Evolutionary conservation across 176 grass and related monocot species (phyloP), one percentile per base, ranked within the genome.

Genomic region (Oryza australiensis): DNA sequence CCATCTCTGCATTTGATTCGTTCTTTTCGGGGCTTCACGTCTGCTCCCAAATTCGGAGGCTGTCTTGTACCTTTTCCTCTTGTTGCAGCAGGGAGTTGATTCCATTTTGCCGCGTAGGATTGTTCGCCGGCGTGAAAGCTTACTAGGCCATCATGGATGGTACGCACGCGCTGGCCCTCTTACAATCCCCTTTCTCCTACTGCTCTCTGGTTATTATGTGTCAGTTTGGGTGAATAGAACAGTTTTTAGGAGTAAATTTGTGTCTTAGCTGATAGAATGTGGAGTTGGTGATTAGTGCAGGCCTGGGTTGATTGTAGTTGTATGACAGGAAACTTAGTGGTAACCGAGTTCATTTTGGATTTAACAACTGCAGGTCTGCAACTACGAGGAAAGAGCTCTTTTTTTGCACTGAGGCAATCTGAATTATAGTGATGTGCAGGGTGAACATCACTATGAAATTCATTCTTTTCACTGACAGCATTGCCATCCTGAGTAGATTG

Each of bases 61-160:
- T 37, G 48, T 16, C 4, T 53, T 53, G 15, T 68, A 3, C 15
- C 3, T 32, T 42, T 12, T 33, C 11, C 20, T 29, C 18, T 69
- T 82, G 72, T 15, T 76, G 49, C 29, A 75, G 70, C 82, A 89
- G 77, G 82, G 22, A 53, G n/a, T 81, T 75, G 53, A 32, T 70
- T 20, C 5, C 9, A 5, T 62, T 63, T 69, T 16, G 14, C 51
- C 60, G 30, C 24, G 26, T 51, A 32, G 22, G 30, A 13, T 75
- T 85, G 15, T 33, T 89, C 20, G 76, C 11, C 12, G 12, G 76
- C 9, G 24, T 81, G 64, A 35, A 30, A 81, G 27, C 18, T 55
- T 75, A 60, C 66, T 80, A 69, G 32, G 77, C 3, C 32, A 55
- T 76, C 77, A 89, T 89, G 87, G 87, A 89, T 77, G 83, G 87